phyloP scores from a whole-genome alignment of 169 alveolate genomes.

The Theileria annulata region DNA sequence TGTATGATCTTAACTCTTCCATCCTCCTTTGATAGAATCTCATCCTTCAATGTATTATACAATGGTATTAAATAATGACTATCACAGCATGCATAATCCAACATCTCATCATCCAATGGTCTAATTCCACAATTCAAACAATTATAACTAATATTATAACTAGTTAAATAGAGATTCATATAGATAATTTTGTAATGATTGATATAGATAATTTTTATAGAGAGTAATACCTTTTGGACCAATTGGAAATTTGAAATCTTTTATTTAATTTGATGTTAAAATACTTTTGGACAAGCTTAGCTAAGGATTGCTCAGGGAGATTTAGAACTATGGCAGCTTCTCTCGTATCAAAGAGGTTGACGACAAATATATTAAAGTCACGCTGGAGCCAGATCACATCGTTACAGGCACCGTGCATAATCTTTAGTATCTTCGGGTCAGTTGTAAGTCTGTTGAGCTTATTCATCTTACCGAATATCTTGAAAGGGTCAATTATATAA shows the following conservation, averaged over 20 bases:
- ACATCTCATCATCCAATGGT: conserved; percentile 87
- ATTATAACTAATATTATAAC: background rate
- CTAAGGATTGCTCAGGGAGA: conserved; percentile 76
- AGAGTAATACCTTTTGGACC: conserved; percentile 76
- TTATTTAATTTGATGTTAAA: conserved; percentile 87
- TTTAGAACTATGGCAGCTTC: conserved; percentile 87
- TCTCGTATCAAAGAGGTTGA: conserved; percentile 93
- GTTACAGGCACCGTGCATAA: conserved; percentile 91
- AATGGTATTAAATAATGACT: conserved; percentile 89
- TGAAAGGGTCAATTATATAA: conserved; percentile 90
- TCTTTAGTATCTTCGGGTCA: conserved; percentile 91
- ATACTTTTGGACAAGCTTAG: conserved; percentile 72
- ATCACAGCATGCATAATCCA: conserved; percentile 90
- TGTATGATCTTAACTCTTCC: conserved; percentile 10
- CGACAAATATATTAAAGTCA: conserved; percentile 94
- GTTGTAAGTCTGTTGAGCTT: conserved; percentile 85
- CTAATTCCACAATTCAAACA: conserved; percentile 49
- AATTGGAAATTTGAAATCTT: conserved; percentile 89
- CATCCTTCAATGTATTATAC: conserved; percentile 83
- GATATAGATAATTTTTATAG: background rate
- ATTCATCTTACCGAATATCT: conserved; percentile 77
- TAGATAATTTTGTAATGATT: background rate
- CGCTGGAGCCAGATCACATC: conserved; percentile 92
- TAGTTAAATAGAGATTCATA: background rate
- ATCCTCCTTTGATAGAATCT: conserved; percentile 36